Evolutionary conservation across 2,329 filamentous ascomycete genomes (phyloP), one percentile per base, ranked within the genome.

Genomic region (Trichoderma polysporum): DNA sequence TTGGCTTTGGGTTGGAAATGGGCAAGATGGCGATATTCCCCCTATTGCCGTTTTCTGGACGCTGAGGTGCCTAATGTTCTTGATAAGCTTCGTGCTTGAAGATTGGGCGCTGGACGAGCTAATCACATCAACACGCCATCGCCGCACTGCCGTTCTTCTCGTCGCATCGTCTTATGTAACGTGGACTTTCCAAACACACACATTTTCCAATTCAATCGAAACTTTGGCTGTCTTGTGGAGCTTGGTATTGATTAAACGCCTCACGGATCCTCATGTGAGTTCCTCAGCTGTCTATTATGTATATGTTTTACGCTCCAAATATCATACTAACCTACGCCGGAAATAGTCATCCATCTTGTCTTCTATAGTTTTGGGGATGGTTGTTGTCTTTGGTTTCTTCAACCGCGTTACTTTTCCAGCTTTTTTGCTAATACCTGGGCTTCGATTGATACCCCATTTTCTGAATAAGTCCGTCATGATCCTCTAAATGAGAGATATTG

Each of bases 101-200:
- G 95, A 99, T 81, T 98, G 95, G 94, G 95, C 95, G 12, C 87
- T 99, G 67, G 89, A 97, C 81, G 95, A 99, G 78, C 84, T 98
- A 70, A 89, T 97, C 65, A 88, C 89, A 69, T 91, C 90, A 45
- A 88, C 88, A 69, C 89, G 89, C 68, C 84, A 87, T 74, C 89
- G 93, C 70, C 87, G 87, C 72, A 83, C 90, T 65, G 92, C 93
- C 10, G 87, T 96, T 52, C 83, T 96, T 53, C 85, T 99, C 66
- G 91, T 97, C 68, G 93, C 94, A 53, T 98, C 94, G 31, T 97
- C 93, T 29, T 99, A 98, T 80, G 94, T 97, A 72, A 99, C 95
- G 56, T 99, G 95, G 94, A 97, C 94, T 52, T 97, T 94, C 80
- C 95, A 99, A 80, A 95, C 93, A 19, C 95, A 99, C 79, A 98